Percentiles rank a stretch among this genome's conserved stretches.
Conservation (phyloP, 2,329 filamentous ascomycete species). For the Epichloe brachyelytri region DNA sequence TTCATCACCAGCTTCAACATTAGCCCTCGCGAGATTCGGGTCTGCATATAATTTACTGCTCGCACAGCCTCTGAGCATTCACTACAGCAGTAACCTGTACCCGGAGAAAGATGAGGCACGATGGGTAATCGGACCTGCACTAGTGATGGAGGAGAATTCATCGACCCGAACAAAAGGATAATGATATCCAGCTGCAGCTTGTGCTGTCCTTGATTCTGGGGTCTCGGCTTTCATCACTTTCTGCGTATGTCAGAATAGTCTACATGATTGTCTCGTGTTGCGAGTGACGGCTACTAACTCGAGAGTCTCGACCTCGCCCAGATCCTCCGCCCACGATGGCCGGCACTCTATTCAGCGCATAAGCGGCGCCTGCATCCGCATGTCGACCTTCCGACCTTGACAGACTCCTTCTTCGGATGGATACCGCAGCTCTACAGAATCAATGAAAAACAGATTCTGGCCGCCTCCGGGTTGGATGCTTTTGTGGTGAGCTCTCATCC, state of each 20-base stretch:
- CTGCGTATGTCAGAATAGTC: conserved; percentile 42
- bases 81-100: not conserved
- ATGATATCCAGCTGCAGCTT: conserved; percentile 50
- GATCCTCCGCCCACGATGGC: conserved; percentile 85
- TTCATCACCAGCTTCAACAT: not conserved
- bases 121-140: not conserved
- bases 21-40: not conserved
- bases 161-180: conserved; percentile 17
- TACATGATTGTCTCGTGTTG: not conserved
- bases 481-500: conserved; percentile 54
- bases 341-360: conserved; percentile 75
- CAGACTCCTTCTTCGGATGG: conserved; percentile 84
- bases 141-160: conserved; percentile 9
- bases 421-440: conserved; percentile 75
- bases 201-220: conserved; percentile 57
- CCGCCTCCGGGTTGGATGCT: conserved; percentile 84
- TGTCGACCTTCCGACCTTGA: conserved; percentile 59
- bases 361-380: conserved; percentile 56
- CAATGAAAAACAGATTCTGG: conserved; percentile 77
- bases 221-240: conserved; percentile 61
- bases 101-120: conserved; percentile 3
- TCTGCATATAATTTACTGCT: not conserved
- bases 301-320: conserved; percentile 19
- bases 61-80: not conserved
- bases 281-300: not conserved